Percentiles rank a stretch among this genome's conserved stretches.
Evolutionary conservation across 1,284 basidiomycete species (phyloP).

Genomic region (Ceratobasidium sp.): DNA sequence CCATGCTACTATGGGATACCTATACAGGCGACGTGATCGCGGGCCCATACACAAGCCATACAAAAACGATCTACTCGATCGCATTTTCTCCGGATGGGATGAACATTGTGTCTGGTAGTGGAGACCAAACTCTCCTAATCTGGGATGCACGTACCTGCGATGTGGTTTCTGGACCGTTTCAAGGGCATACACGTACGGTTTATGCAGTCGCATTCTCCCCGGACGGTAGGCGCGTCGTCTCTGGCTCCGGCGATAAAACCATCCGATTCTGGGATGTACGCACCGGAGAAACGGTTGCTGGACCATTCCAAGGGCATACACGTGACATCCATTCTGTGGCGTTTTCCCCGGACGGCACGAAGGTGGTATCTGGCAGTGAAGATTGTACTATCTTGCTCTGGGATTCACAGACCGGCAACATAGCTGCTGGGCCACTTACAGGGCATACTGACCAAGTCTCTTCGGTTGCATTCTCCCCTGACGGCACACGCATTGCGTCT

Average conservation of each 20-base stretch:
- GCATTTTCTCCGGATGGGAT: not conserved
- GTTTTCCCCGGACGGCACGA: not conserved
- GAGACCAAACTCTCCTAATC: not conserved
- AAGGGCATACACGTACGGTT: not conserved
- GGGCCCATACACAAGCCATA: not conserved
- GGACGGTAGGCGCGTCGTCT: not conserved
- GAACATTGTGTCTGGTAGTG: not conserved
- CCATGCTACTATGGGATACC: no score
- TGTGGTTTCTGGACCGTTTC: not conserved
- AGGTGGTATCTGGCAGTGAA: not conserved
- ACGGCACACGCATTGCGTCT: not conserved
- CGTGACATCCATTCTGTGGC: not conserved
- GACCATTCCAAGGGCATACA: slow-evolving; percentile 51
- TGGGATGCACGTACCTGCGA: not conserved
- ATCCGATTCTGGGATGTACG: slow-evolving; percentile 54
- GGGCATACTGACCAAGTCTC: not conserved
- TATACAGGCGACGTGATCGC: no score
- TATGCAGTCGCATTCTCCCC: not conserved
- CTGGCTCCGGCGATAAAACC: not conserved
- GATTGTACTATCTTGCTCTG: not conserved
- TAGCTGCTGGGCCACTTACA: not conserved
- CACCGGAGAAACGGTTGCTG: slow-evolving; percentile 50
- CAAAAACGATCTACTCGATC: not conserved
- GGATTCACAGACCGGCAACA: not conserved
- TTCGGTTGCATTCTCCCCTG: not conserved